Base-by-base conservation (phyloP, 768 basidiomycete species). In the Calocera cornea region DNA sequence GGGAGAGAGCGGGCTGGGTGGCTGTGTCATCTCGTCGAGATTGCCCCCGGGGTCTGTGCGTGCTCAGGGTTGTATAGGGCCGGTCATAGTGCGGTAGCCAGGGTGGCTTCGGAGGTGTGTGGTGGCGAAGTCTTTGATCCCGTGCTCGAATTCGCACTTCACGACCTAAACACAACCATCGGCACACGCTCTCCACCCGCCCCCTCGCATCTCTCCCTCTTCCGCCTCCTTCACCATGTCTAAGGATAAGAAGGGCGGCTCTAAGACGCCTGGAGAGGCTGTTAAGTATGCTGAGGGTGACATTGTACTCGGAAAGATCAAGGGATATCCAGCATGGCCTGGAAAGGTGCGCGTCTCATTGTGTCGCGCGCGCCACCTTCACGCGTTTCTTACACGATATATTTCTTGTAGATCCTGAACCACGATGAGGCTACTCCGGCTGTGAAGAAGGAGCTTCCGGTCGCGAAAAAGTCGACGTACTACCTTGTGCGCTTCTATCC, bases 311-410 rank as follows among this genome's bases (percentile, higher is more conserved):
- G 93, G 85, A 29, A 95, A 95, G 81, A 79, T 99, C 75, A 91
- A 90, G 79, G 97, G 95, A 11, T 97, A 82, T 79, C 93, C 97
- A 1, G 83, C 89, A 2, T 99, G 97, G 97, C 97, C 94, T 66
- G 92, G 86, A 75, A 89, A 90, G 80, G 95, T 95, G 75, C 78
- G 90, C 84, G 68, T 70, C 73, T 73, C 71, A 69, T 47, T 71
- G 64, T 70, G 70, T 22, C 64, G 68, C 69, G 67, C 69, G 66
- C 72, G 68, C 70, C 65, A 73, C 38, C 33, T 40, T 34, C 16
- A 60, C n/a, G 68, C 68, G 29, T 36, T 33, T 69, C n/a, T 65
- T 8, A 38, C 31, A 41, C 64, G 22, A n/a, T 34, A 41, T 34
- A 19, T 64, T 38, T 29, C 34, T 60, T 36, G 38, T 76, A 97